These are phyloP conservation scores for Dactylellina sp. DNA, from an alignment of 2,329 filamentous ascomycete genomes.

Conservation along the genomic window DNA sequence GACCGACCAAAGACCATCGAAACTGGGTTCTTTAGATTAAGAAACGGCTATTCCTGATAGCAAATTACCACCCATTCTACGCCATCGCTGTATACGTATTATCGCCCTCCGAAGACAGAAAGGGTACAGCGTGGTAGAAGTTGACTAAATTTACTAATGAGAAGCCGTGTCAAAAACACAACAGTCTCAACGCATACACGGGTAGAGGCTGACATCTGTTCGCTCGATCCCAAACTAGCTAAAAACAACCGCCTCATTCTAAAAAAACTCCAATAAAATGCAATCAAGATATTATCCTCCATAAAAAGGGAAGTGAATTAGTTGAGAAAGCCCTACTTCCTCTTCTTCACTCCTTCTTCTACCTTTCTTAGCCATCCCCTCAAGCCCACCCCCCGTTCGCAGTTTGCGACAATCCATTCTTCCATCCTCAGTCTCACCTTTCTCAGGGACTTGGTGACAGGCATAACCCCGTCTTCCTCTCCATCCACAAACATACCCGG, in stretches of 20 bases:
- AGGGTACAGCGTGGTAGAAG: no score
- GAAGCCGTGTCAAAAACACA: no score
- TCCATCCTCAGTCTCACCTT: slow-evolving; percentile 82
- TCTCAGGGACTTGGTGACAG: slow-evolving; percentile 77
- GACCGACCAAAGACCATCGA: no score
- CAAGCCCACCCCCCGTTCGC: slow-evolving; percentile 81
- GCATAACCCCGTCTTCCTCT: slow-evolving; percentile 77
- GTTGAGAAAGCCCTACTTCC: slow-evolving; percentile 51
- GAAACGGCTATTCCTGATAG: no score
- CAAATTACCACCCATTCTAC: no score
- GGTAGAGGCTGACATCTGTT: no score
- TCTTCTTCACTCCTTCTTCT: slow-evolving; percentile 63
- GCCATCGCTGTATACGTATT: no score
- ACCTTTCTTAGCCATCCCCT: slow-evolving; percentile 76
- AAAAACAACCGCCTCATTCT: neutral
- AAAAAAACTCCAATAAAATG: neutral
- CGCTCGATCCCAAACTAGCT: neutral
- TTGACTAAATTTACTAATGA: no score
- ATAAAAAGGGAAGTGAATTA: slow-evolving; percentile 27
- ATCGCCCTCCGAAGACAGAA: no score
- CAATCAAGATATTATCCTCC: slow-evolving; percentile 1
- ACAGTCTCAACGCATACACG: no score
- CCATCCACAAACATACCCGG: slow-evolving; percentile 74
- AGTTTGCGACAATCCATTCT: slow-evolving; percentile 80
- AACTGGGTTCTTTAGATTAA: no score